Percentiles rank a stretch among this genome's conserved stretches.
Evolutionary conservation across 306 rosid species (phyloP).

Genomic region (Sophora flavescens): DNA sequence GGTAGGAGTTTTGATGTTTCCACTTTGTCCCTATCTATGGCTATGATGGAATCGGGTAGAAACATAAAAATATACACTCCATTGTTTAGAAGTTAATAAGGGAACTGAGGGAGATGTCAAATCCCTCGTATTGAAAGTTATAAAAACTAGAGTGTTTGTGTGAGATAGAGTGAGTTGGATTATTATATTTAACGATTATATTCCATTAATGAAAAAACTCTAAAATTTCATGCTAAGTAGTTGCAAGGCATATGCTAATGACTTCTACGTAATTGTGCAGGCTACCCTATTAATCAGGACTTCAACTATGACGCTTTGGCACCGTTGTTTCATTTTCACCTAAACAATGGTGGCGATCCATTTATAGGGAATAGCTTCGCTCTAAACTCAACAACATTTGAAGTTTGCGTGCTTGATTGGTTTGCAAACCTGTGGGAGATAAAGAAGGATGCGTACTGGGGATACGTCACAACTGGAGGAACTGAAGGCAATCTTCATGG

Average conservation of each 20-base stretch:
- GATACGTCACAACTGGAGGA: constrained; percentile 81
- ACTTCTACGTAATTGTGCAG: not conserved
- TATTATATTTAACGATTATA: too few species aligned
- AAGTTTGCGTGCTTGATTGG: constrained; percentile 79
- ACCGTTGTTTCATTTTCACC: constrained; percentile 66
- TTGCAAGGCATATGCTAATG: too few species aligned
- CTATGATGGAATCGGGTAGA: too few species aligned
- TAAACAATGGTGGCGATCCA: constrained; percentile 81
- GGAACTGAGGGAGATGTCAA: too few species aligned
- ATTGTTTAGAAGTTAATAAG: too few species aligned
- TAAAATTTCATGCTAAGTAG: too few species aligned
- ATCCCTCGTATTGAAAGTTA: too few species aligned
- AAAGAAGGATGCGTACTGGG: constrained; percentile 74
- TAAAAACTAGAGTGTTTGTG: too few species aligned
- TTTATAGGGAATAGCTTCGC: constrained; percentile 63
- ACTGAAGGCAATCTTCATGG: constrained; percentile 88
- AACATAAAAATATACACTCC: too few species aligned
- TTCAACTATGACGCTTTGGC: constrained; percentile 70
- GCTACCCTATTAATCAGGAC: constrained; percentile 51
- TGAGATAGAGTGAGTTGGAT: too few species aligned
- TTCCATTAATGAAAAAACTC: too few species aligned
- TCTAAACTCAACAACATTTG: constrained; percentile 69
- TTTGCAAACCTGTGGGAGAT: constrained; percentile 81
- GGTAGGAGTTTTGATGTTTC: not conserved
- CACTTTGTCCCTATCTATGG: not conserved